A percentile compares a stretch with the other conserved stretches of the same genome.
Evolutionary conservation across 2,329 filamentous ascomycete genomes (phyloP).

Genomic region (Xylaria digitata): DNA sequence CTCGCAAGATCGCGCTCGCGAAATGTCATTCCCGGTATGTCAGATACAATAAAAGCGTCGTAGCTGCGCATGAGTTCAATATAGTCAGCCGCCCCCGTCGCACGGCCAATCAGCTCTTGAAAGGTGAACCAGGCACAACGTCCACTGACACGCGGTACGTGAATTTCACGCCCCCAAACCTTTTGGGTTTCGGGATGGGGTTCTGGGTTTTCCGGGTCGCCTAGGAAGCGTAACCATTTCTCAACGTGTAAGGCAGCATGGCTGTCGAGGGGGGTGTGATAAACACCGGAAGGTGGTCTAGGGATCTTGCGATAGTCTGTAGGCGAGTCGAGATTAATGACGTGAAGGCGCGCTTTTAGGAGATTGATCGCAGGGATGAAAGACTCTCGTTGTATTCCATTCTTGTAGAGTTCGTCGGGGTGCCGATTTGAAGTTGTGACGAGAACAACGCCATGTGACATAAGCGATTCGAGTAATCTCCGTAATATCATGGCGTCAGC

Average conservation of each 20-base stretch:
- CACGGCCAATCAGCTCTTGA: conserved; percentile 86
- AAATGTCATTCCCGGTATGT: conserved; percentile 91
- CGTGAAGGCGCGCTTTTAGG: conserved; percentile 82
- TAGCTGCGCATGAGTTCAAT: conserved; percentile 91
- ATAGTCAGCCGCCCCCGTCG: conserved; percentile 94
- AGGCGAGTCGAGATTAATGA: conserved; percentile 93
- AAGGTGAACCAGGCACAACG: conserved; percentile 92
- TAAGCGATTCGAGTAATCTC: conserved; percentile 85
- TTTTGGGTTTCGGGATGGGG: conserved; percentile 82
- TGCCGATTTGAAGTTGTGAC: conserved; percentile 98
- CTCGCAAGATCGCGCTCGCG: conserved; percentile 87
- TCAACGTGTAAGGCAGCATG: conserved; percentile 84
- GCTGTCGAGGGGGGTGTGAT: conserved; percentile 86
- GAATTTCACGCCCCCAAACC: conserved; percentile 93
- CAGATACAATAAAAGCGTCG: conserved; percentile 90
- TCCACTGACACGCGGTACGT: conserved; percentile 88
- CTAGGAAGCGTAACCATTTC: conserved; percentile 95
- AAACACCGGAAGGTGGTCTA: conserved; percentile 90
- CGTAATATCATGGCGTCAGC: conserved; percentile 98
- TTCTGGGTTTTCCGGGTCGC: conserved; percentile 79
- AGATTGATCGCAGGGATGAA: conserved; percentile 96
- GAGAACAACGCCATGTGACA: conserved; percentile 96
- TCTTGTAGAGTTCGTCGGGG: conserved; percentile 95
- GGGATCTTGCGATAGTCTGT: conserved; percentile 99
- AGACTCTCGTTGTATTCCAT: conserved; percentile 94